Percentiles rank a stretch among this genome's conserved stretches.
These are phyloP conservation scores for Penicillium sp. DNA, from an alignment of 2,329 filamentous ascomycete genomes.

Conservation along the genomic window DNA sequence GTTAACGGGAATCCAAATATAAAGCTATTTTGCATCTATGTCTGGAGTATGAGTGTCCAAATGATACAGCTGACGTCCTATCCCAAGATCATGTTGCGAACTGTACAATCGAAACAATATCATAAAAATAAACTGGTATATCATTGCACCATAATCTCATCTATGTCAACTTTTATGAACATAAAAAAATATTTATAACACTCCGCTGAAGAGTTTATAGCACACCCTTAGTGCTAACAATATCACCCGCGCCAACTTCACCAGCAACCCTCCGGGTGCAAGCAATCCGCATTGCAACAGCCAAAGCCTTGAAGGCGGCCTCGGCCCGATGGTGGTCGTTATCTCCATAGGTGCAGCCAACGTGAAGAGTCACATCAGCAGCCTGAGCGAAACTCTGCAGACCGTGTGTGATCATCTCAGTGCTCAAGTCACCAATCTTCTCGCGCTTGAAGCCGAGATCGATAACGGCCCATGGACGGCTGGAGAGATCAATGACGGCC, in stretches of 20 bases:
- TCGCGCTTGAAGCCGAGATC: conserved; percentile 84
- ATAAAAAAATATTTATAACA: not conserved
- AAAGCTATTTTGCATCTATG: too few relatives aligned
- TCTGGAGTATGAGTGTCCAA: too few relatives aligned
- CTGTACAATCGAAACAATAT: too few relatives aligned
- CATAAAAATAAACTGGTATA: not conserved
- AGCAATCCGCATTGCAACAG: conserved; percentile 78
- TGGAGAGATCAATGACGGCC: conserved; percentile 91
- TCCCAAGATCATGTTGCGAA: too few relatives aligned
- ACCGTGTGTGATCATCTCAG: conserved; percentile 97
- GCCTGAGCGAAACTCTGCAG: conserved; percentile 91
- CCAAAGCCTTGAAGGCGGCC: conserved; percentile 95
- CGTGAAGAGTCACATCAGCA: conserved; percentile 88
- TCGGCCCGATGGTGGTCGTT: conserved; percentile 97
- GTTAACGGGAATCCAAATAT: not conserved
- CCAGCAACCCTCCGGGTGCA: conserved; percentile 71
- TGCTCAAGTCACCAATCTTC: conserved; percentile 89
- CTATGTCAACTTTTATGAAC: not conserved
- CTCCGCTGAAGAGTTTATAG: conserved; percentile 46
- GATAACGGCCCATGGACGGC: conserved; percentile 81
- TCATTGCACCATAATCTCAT: conserved; percentile 7
- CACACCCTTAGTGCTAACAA: conserved; percentile 95
- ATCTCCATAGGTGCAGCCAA: conserved; percentile 83
- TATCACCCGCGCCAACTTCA: conserved; percentile 83
- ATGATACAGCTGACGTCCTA: too few relatives aligned